These are phyloP conservation scores for Fomitiporia mediterranea DNA, from an alignment of 1,284 basidiomycete genomes.

Conservation along the genomic window DNA sequence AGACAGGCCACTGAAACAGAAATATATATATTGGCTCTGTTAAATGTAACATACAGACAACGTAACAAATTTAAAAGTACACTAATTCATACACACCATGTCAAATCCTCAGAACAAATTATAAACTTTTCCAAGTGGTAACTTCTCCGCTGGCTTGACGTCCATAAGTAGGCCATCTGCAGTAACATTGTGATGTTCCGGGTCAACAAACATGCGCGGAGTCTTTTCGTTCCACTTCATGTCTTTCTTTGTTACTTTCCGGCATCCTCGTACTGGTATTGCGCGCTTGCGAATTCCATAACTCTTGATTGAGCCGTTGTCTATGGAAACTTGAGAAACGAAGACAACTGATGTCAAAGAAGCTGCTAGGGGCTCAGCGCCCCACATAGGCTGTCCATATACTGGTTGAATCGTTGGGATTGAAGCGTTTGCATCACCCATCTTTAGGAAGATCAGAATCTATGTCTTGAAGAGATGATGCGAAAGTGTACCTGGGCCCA, in stretches of 20 bases:
- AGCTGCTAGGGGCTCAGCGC: conserved; percentile 67
- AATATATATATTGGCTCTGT: too few species aligned
- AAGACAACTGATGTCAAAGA: conserved; percentile 81
- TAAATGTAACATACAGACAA: too few species aligned
- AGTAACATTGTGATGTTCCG: conserved; percentile 86
- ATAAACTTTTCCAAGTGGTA: conserved; percentile 70
- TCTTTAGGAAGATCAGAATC: conserved; percentile 38
- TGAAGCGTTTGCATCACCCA: conserved; percentile 91
- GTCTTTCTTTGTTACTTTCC: conserved; percentile 75
- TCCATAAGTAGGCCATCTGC: conserved; percentile 79
- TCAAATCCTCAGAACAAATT: conserved; percentile 57
- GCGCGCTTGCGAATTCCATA: conserved; percentile 76
- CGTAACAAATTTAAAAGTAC: too few species aligned
- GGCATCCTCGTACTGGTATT: conserved; percentile 76
- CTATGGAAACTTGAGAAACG: conserved; percentile 75
- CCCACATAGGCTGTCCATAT: conserved; percentile 89
- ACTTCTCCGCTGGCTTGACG: conserved; percentile 66
- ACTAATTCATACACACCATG: too few species aligned
- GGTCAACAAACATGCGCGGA: conserved; percentile 86
- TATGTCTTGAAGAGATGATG: neutral
- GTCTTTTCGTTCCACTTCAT: conserved; percentile 91
- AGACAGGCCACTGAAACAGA: too few species aligned
- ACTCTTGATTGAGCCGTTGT: conserved; percentile 53
- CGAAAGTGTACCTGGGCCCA: conserved; percentile 68
- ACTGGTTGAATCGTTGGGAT: conserved; percentile 93